Base-by-base conservation (phyloP, 805 yeast genomes). In the Teunomyces cretensis region DNA sequence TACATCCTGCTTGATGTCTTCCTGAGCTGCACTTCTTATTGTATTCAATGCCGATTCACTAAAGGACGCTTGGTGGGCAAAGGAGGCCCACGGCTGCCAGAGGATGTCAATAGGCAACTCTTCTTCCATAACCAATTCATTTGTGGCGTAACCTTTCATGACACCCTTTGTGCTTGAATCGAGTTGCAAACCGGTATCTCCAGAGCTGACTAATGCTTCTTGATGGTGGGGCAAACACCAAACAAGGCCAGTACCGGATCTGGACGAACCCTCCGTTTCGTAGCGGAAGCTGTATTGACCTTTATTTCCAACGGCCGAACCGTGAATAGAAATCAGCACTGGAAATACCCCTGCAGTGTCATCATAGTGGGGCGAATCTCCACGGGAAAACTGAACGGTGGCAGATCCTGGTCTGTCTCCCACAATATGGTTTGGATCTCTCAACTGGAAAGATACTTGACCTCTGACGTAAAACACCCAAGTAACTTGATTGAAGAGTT, bases 401-500 rank as follows among this genome's bases (percentile, higher is more conserved):
- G 49, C 52, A 17, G 67, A 30, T 78, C 73, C 72, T 2, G 75
- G 60, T 39, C 64, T 57, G 28, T 71, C 62, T 12, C 79, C 82
- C 14, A 65, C 65, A 48, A 81, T 63, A 37, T 70, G 62, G 52
- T 66, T 63, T 7, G 71, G 59, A 41, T 68, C 69, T 14, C 49
- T 30, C 26, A 64, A 60, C 24, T 40, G 42, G 52, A 75, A 56
- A 36, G 60, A 51, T 46, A 55, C 33, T 22, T 57, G 60, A 1
- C 67, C 68, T 1, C 76, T 71, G 9, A 80, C 81, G 54, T 85
- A 88, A 30, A 88, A 66, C 4, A 43, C 31, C 94, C 96, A 88
- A 12, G 62, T 70, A 12, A 73, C 72, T 27, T 74, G 78, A 60
- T 83, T 81, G 53, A 75, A 74, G 43, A 88, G 70, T 6, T 69